Evolutionary conservation across 2,329 filamentous ascomycete genomes (phyloP), one percentile per base, ranked within the genome.

Genomic region (Talaromyces sp.): DNA sequence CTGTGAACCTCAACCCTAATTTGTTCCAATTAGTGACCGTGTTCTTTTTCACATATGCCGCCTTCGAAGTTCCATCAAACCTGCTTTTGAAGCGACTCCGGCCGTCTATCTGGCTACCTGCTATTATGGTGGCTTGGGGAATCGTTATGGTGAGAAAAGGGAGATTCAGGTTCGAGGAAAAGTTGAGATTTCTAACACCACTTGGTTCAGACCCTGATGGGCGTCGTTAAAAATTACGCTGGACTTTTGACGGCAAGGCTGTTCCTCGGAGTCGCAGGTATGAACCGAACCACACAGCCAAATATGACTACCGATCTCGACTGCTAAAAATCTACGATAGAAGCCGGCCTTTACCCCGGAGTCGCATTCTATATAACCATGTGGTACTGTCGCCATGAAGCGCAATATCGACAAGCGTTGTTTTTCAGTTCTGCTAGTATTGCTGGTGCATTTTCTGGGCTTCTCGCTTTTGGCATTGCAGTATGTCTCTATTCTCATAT

Each of bases 381-480:
- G 69, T 86, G 87, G 74, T 88, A 87, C 68, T 78, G 83, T 7
- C 76, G 85, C 14, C 76, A 83, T 44, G 83, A 84, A 65, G 73
- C 87, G 12, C 84, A 85, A 34, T 75, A 86, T 40, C 76, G 85
- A 2, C 81, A 81, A 54, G 85, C 84, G 2, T 70, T 87, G 23
- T 87, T 86, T 65, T 67, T 82, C 10, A 77, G 78, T 28, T 78
- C 79, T 0, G 86, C 87, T 0, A 87, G 88, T 1, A 81, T 96
- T 3, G 91, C 92, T 1, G 95, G 91, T 53, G 88, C 87, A 2
- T 93, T 96, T 71, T 90, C 91, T 0, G 87, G 87, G 1, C 87
- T 85, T 6, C 76, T 89, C 5, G 87, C 86, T 1, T 88, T 86
- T 62, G 85, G 82, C 2, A 88, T 90, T 70, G 86, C 86, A 9